These are phyloP conservation scores for Talaromyces ruber DNA, from an alignment of 495 filamentous ascomycete genomes.

Conservation along the genomic window DNA sequence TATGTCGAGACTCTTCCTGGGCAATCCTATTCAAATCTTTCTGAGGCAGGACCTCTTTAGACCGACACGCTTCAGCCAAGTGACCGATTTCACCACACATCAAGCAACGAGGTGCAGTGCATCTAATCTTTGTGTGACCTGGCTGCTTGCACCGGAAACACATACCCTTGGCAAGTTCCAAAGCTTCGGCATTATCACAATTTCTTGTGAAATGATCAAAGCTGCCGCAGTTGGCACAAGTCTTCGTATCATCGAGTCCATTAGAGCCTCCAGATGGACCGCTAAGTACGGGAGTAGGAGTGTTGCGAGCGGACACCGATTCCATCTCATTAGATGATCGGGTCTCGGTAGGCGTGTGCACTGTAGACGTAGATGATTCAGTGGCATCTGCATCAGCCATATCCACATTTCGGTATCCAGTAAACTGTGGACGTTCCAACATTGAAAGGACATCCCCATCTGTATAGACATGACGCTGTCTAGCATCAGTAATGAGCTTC, in stretches of 20 bases:
- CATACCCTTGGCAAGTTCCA: constrained; percentile 22
- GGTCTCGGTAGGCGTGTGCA: constrained; percentile 14
- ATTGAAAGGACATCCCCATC: constrained; percentile 52
- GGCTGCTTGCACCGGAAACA: constrained; percentile 36
- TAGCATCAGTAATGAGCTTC: constrained; percentile 73
- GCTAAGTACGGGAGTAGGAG: constrained; percentile 16
- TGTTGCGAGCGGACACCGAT: constrained; percentile 18
- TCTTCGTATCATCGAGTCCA: constrained; percentile 32
- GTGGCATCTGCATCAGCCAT: constrained; percentile 32
- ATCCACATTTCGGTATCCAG: constrained; percentile 35
- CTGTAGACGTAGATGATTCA: neutral
- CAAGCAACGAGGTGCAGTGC: constrained; percentile 32
- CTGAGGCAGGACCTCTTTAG: constrained; percentile 23
- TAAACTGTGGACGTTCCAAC: constrained; percentile 41
- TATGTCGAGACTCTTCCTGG: constrained; percentile 24
- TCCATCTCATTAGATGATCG: constrained; percentile 8
- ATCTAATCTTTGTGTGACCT: constrained; percentile 30
- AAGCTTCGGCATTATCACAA: constrained; percentile 39
- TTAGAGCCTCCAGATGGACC: constrained; percentile 37
- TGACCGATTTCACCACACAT: constrained; percentile 43
- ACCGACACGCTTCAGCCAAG: constrained; percentile 21
- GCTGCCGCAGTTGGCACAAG: constrained; percentile 41
- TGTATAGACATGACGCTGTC: constrained; percentile 64
- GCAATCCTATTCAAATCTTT: constrained; percentile 22
- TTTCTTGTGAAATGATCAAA: constrained; percentile 35